phyloP scores from a whole-genome alignment of 1,284 basidiomycete species.

The Leccinum subfulvum region DNA sequence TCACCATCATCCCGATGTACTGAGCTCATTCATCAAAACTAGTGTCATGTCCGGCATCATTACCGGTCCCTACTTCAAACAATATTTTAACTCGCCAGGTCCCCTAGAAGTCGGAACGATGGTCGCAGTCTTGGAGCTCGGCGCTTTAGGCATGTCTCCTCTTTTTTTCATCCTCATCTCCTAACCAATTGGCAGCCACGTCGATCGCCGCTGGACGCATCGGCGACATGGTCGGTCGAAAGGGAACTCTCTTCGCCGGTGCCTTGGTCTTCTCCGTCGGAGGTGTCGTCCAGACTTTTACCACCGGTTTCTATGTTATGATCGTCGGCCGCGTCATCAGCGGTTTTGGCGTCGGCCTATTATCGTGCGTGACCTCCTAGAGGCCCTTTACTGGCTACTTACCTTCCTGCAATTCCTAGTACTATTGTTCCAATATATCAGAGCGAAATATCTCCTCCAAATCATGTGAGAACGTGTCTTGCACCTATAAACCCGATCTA shows the following conservation, averaged over 20 bases:
- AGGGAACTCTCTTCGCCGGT: slow-evolving; percentile 84
- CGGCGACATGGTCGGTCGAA: slow-evolving; percentile 86
- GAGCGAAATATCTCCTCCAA: slow-evolving; percentile 92
- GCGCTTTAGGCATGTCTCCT: slow-evolving; percentile 74
- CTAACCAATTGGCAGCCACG: slow-evolving; percentile 57
- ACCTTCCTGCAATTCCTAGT: slow-evolving; percentile 38
- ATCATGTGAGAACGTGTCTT: slow-evolving; percentile 63
- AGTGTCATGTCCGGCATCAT: slow-evolving; percentile 90
- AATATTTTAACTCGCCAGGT: slow-evolving; percentile 79
- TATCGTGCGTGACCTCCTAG: slow-evolving; percentile 65
- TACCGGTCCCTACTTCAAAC: slow-evolving; percentile 88
- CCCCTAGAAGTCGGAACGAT: slow-evolving; percentile 75
- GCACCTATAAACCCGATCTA: slow-evolving; percentile 2
- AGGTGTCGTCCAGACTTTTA: slow-evolving; percentile 88
- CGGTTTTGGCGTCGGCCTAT: slow-evolving; percentile 91
- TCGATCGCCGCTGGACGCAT: slow-evolving; percentile 86
- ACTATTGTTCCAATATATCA: slow-evolving; percentile 99
- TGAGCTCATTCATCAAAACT: slow-evolving; percentile 38
- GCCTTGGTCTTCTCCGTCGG: slow-evolving; percentile 88
- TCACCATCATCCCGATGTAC: slow-evolving; percentile 4
- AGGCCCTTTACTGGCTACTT: slow-evolving; percentile 1
- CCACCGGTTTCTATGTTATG: slow-evolving; percentile 83
- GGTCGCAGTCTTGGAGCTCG: slow-evolving; percentile 91
- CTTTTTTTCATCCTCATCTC: neutral
- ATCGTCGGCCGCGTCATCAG: slow-evolving; percentile 84